Evolutionary conservation across 805 yeast species (phyloP).

Genomic region (Tetrapisispora phaffii): DNA sequence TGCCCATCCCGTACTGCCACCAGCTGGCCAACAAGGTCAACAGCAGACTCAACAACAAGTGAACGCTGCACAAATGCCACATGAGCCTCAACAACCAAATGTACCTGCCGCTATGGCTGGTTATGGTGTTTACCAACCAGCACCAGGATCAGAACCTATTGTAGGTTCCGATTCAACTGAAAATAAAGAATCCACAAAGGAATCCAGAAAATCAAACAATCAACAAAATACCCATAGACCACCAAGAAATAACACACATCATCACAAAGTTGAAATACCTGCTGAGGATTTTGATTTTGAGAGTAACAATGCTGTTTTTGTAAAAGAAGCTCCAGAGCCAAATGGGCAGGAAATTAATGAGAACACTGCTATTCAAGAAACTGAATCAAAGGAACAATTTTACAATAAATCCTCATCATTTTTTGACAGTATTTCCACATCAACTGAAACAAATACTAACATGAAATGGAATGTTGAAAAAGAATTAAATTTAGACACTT

Average conservation of each 20-base stretch:
- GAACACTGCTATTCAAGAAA: conserved; percentile 3
- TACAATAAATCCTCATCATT: conserved; percentile 81
- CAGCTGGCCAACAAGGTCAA: conserved; percentile 9
- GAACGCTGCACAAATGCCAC: conserved; percentile 10
- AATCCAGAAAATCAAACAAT: background rate
- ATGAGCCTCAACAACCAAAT: conserved; percentile 4
- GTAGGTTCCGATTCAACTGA: conserved; percentile 5
- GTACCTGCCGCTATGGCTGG: conserved; percentile 30
- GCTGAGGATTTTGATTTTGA: conserved; percentile 67
- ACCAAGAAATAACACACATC: background rate
- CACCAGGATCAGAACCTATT: conserved; percentile 7
- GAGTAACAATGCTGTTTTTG: conserved; percentile 61
- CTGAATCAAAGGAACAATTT: conserved; percentile 24
- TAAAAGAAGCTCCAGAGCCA: conserved; percentile 35
- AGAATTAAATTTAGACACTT: conserved; percentile 66
- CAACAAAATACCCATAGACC: background rate
- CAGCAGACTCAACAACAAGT: conserved; percentile 1
- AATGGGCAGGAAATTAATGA: conserved; percentile 5
- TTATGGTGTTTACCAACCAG: conserved; percentile 27
- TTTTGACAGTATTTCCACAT: conserved; percentile 76
- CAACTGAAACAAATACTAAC: conserved; percentile 38
- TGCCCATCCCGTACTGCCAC: conserved; percentile 43
- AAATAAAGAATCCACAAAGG: background rate
- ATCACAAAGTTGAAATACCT: conserved; percentile 32
- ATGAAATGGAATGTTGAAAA: conserved; percentile 69